Evolutionary conservation across 2,329 filamentous ascomycete species (phyloP).

Genomic region (Claviceps sp.): DNA sequence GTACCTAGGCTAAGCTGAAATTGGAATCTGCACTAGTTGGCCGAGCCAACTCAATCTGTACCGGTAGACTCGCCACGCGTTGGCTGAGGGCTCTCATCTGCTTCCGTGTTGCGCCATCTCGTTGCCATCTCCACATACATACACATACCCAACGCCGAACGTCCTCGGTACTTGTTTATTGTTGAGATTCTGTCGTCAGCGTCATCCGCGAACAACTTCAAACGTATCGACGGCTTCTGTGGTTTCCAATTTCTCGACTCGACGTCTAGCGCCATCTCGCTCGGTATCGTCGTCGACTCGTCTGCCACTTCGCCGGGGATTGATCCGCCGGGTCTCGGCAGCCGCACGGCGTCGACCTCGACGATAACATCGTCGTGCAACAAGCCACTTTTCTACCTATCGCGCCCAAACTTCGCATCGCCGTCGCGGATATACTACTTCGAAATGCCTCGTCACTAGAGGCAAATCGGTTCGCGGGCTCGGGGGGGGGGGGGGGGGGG

Average conservation of each 20-base stretch:
- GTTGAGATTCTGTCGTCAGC: background rate
- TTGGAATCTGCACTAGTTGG: background rate
- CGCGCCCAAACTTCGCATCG: background rate
- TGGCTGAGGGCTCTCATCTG: background rate
- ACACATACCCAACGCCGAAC: background rate
- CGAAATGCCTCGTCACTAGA: slow-evolving; percentile 1
- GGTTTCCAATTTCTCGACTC: no score
- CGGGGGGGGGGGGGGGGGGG: no score
- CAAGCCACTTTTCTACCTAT: background rate
- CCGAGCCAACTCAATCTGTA: background rate
- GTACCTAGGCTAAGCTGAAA: background rate
- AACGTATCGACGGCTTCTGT: background rate
- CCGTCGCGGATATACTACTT: background rate
- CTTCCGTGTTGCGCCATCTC: no score
- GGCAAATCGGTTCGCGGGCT: background rate
- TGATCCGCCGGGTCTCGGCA: background rate
- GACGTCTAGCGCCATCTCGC: background rate
- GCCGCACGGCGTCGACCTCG: background rate
- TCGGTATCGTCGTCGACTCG: background rate
- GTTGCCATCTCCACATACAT: background rate
- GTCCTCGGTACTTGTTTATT: background rate
- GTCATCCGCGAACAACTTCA: background rate
- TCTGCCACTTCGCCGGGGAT: background rate
- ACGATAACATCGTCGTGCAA: background rate
- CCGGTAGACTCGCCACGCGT: background rate